phyloP scores from a whole-genome alignment of 768 basidiomycete genomes.

The Lentinula guzmanii region DNA sequence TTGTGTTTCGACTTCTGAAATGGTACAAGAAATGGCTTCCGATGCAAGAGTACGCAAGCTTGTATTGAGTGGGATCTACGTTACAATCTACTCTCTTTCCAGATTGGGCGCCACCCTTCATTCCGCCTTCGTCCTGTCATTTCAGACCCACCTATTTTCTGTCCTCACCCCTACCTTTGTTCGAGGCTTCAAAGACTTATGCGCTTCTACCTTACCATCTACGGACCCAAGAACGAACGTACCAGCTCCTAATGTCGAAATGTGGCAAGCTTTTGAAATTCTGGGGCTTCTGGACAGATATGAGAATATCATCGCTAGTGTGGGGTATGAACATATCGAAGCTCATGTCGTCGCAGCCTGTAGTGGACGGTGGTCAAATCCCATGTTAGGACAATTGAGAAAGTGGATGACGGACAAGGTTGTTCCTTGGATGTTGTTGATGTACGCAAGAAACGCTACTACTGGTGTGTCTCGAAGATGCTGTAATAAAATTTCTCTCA shows the following conservation, averaged over 20 bases:
- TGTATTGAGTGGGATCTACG: neutral
- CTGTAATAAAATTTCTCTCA: neutral
- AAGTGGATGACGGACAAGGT: slow-evolving; percentile 77
- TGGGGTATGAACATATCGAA: slow-evolving; percentile 86
- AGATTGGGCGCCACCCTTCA: slow-evolving; percentile 60
- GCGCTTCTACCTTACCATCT: slow-evolving; percentile 49
- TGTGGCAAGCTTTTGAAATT: slow-evolving; percentile 60
- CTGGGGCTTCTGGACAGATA: slow-evolving; percentile 79
- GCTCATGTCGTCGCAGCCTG: slow-evolving; percentile 61
- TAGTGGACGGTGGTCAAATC: slow-evolving; percentile 61
- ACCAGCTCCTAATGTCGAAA: slow-evolving; percentile 13
- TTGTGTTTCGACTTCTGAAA: slow-evolving; percentile 55
- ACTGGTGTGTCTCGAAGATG: slow-evolving; percentile 33
- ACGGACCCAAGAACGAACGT: slow-evolving; percentile 17
- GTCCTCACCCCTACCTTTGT: slow-evolving; percentile 64
- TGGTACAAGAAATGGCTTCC: slow-evolving; percentile 81
- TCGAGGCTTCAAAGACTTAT: slow-evolving; percentile 60
- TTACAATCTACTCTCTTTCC: slow-evolving; percentile 8
- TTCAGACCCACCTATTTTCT: slow-evolving; percentile 73
- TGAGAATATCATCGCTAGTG: slow-evolving; percentile 75
- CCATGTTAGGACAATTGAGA: slow-evolving; percentile 55
- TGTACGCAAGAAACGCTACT: slow-evolving; percentile 65
- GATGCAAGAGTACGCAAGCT: slow-evolving; percentile 46
- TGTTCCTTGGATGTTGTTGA: slow-evolving; percentile 79
- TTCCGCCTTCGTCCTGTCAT: slow-evolving; percentile 57